These are phyloP conservation scores for Aristolochia fimbriata DNA, from an alignment of 164 flowering plant species.

Conservation along the genomic window DNA sequence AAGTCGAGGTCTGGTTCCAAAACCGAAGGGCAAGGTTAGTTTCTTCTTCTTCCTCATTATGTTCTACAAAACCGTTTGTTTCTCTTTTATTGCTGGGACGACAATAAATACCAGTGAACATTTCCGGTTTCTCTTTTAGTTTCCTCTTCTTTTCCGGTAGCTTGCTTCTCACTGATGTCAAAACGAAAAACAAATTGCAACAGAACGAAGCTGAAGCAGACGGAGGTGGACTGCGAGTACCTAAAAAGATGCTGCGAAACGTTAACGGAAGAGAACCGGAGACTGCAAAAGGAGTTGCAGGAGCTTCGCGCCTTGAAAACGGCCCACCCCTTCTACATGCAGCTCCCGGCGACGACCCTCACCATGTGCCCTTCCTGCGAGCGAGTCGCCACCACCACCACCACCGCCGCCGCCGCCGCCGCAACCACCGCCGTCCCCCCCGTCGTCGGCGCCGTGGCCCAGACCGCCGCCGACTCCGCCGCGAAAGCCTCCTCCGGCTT, in stretches of 20 bases:
- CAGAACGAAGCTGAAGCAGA: slow-evolving; percentile 92
- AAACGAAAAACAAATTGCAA: background rate
- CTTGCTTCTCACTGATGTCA: too few species aligned
- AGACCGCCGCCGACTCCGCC: slow-evolving; percentile 6
- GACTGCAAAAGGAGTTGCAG: slow-evolving; percentile 76
- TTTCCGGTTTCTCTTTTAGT: too few species aligned
- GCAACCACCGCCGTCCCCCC: slow-evolving; percentile 25
- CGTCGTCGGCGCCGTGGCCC: slow-evolving; percentile 16
- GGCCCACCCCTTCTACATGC: slow-evolving; percentile 78
- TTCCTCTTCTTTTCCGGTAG: too few species aligned
- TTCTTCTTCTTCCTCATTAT: background rate
- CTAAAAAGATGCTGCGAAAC: slow-evolving; percentile 81
- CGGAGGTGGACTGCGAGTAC: slow-evolving; percentile 95
- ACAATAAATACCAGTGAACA: too few species aligned
- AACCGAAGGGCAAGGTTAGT: slow-evolving; percentile 78
- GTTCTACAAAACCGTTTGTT: too few species aligned
- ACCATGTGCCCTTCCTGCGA: slow-evolving; percentile 94
- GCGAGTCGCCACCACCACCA: slow-evolving; percentile 49
- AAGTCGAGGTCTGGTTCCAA: slow-evolving; percentile 87
- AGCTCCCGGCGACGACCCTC: slow-evolving; percentile 85
- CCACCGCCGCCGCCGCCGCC: slow-evolving; percentile 29
- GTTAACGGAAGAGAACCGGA: slow-evolving; percentile 78
- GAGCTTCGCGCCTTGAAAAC: slow-evolving; percentile 71
- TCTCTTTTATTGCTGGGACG: too few species aligned
- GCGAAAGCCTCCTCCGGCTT: background rate